Base-by-base conservation (phyloP, 2,329 filamentous ascomycete species). In the Neonectria coccinea region DNA sequence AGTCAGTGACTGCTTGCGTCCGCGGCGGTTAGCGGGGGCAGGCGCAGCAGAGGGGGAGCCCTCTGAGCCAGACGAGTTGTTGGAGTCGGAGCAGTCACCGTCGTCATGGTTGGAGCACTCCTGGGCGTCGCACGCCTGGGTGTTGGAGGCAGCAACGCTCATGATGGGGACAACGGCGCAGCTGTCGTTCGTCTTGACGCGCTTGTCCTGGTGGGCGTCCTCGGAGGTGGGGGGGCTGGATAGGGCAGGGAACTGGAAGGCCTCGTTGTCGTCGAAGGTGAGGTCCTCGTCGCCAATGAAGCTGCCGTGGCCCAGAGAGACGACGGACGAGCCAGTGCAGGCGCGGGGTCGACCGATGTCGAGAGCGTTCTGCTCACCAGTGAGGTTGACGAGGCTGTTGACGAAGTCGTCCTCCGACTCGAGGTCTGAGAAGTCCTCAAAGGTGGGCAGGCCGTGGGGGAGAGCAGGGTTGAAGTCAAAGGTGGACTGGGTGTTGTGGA, bases 1-100 rank as follows among this genome's bases (percentile, higher is more conserved):
- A 5, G 96, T 98, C 73, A 98, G 82, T 1, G 96, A 98, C 83
- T 99, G 96, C 89, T 99, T 99, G 81, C 96, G 94, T 65, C 96
- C 96, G 64, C 96, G 94, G 70, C 96, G 94, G 81, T 93, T 97
- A 72, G 92, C 88, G 10, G 91, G 91, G 9, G 84, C 82, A 3
- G 86, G 82, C 1, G 81, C 48, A 70, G 79, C 71, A 62, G 77
- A 72, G 81, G 76, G 80, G 77, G 70, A 79, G 71, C 71, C 80
- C 76, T 80, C 86, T 74, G 78, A 86, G 77, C 70, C 83, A 67
- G 80, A 78, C 12, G 80, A 79, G 62, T 73, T 77, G 45, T 75
- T 73, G 8, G 79, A 80, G 60, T 82, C 81, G 10, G 77, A 77
- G 42, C 77, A 77, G 22, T 77, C 79, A 12, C 79, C 77, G n/a